phyloP scores from a whole-genome alignment of 2,329 filamentous ascomycete genomes.

The Erysiphe neolycopersici region DNA sequence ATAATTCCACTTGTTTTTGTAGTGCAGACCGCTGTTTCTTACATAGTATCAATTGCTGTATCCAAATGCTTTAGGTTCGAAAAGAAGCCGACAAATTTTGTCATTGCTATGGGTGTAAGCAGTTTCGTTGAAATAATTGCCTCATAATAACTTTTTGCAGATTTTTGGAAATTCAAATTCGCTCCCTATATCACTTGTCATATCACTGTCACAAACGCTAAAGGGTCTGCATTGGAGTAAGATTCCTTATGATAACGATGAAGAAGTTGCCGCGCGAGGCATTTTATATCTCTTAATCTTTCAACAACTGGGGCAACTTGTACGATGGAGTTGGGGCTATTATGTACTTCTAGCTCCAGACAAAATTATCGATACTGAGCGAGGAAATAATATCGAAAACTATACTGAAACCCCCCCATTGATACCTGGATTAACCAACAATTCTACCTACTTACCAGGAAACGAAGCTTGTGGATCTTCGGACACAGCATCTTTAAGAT shows the following conservation, averaged over 20 bases:
- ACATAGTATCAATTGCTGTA: constrained; percentile 42
- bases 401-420: constrained; percentile 27
- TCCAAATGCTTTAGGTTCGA: constrained; percentile 55
- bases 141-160: constrained; percentile 15
- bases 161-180: constrained; percentile 98
- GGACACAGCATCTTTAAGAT: constrained; percentile 10
- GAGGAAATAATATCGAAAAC: constrained; percentile 20
- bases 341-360: constrained; percentile 71
- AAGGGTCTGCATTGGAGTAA: constrained; percentile 82
- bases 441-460: constrained; percentile 2
- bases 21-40: constrained; percentile 70
- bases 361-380: constrained; percentile 13
- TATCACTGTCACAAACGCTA: constrained; percentile 80
- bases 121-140: not conserved
- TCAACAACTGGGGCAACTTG: constrained; percentile 83
- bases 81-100: constrained; percentile 73
- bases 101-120: constrained; percentile 71
- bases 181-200: constrained; percentile 79
- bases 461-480: constrained; percentile 3
- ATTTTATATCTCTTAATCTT: constrained; percentile 94
- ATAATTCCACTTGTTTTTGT: constrained; percentile 91
- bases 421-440: constrained; percentile 19
- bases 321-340: constrained; percentile 97
- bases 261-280: constrained; percentile 76
- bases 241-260: constrained; percentile 76